Percentiles rank a stretch among this genome's conserved stretches.
phyloP scores from a whole-genome alignment of 1,139 yeast species.

The Tardiomyces depauwii region DNA sequence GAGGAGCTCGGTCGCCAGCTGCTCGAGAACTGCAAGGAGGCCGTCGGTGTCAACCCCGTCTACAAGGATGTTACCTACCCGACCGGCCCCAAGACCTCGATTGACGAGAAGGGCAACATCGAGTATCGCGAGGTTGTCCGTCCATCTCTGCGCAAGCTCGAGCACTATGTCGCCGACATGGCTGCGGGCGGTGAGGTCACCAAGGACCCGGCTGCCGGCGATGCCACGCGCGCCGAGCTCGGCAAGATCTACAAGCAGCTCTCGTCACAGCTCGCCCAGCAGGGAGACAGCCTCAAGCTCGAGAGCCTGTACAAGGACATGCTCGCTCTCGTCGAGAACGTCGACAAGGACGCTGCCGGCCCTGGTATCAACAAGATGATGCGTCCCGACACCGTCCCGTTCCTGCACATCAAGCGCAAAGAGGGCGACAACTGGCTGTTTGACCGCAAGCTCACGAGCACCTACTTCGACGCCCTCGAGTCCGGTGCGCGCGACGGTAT shows the following conservation, averaged over 20 bases:
- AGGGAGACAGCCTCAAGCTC: constrained; percentile 47
- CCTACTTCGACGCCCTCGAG: constrained; percentile 83
- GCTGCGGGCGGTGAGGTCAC: constrained; percentile 90
- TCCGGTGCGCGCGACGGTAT: constrained; percentile 86
- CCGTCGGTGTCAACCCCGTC: constrained; percentile 70
- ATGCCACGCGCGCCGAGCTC: constrained; percentile 55
- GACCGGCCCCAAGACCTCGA: constrained; percentile 87
- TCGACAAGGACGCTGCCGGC: constrained; percentile 27
- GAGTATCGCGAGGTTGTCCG: constrained; percentile 77
- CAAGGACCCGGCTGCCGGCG: constrained; percentile 49
- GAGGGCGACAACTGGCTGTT: constrained; percentile 73
- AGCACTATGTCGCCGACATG: constrained; percentile 94
- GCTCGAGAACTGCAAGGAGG: constrained; percentile 91
- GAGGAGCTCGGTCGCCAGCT: constrained; percentile 85
- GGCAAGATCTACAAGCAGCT: constrained; percentile 76
- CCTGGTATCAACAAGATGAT: constrained; percentile 29
- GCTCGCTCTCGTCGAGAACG: constrained; percentile 63
- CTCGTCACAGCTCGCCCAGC: constrained; percentile 48
- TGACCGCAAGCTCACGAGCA: constrained; percentile 65
- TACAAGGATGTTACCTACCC: constrained; percentile 91
- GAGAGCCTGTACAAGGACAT: constrained; percentile 72
- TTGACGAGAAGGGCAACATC: constrained; percentile 82
- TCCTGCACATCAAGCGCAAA: constrained; percentile 82
- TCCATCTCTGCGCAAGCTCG: constrained; percentile 85
- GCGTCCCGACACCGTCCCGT: constrained; percentile 72